Base-by-base conservation (phyloP, 495 filamentous ascomycete species). In the Penicillium paxilli region DNA sequence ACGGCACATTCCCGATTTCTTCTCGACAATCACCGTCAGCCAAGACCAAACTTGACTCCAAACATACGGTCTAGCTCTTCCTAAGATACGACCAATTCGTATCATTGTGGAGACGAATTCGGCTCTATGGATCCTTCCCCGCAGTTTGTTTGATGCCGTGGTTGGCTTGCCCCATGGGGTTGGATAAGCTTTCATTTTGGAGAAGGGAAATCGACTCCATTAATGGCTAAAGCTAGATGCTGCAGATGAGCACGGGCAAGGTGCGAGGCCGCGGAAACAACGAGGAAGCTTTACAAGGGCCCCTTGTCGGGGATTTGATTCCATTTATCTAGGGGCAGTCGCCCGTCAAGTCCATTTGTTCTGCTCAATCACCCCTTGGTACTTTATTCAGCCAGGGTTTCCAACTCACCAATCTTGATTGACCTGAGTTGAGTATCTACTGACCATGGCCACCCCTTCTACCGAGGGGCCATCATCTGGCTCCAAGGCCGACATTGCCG, bases 401-500 rank as follows among this genome's bases (percentile, higher is more conserved):
- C n/a, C n/a, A n/a, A n/a, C n/a, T n/a, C n/a, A n/a, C n/a, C n/a
- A n/a, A n/a, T n/a, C n/a, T n/a, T n/a, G n/a, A n/a, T n/a, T n/a
- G n/a, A n/a, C n/a, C n/a, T n/a, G 26, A 28, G 26, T 28, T 28
- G 5, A 11, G 26, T 28, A 37, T 40, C 30, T 6, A 22, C 6
- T 21, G 12, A 44, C 1, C 7, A 67, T 67, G 66, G 52, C 41
- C 20, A 28, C 49, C 46, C 33, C 45, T 38, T 5, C 10, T 38
- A 10, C 9, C 19, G 14, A 40, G 26, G 59, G 55, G 50, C 49
- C 60, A 54, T 38, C 33, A 10, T 19, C 51, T 40, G 57, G 51
- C 63, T 57, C 63, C 10, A 69, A 72, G 44, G 35, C 47, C 10
- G 55, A 62, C 16, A 58, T 65, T 11, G 35, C 42, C 10, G 65